Evolutionary conservation across 202 grass and related monocot genomes (phyloP).

Genomic region (Brachypodium distachyon): DNA sequence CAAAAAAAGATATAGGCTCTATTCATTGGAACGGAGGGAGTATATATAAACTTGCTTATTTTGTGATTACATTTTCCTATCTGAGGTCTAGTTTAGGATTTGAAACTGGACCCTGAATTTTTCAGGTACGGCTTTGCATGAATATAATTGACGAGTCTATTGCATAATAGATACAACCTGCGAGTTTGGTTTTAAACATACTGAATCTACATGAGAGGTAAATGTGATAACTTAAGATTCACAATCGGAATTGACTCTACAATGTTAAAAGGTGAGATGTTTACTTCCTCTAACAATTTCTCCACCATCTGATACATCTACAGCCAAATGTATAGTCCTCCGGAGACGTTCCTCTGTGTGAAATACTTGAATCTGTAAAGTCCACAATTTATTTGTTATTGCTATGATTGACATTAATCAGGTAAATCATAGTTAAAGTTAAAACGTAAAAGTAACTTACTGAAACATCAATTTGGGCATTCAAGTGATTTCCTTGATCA

Average conservation of each 20-base stretch:
- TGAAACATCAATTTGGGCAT: not conserved
- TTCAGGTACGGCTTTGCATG: too few species aligned
- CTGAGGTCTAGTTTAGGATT: too few species aligned
- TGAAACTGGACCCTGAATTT: too few species aligned
- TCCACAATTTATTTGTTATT: not conserved
- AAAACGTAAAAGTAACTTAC: not conserved
- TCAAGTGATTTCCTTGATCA: not conserved
- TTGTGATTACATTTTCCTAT: too few species aligned
- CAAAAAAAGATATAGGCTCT: too few species aligned
- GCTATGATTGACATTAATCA: not conserved
- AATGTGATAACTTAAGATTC: not conserved
- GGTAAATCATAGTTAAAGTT: not conserved
- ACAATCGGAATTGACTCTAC: too few species aligned
- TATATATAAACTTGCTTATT: too few species aligned
- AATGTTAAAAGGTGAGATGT: too few species aligned
- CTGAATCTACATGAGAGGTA: not conserved
- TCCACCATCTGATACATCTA: not conserved
- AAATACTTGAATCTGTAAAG: not conserved
- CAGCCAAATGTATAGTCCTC: not conserved
- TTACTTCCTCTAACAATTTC: too few species aligned
- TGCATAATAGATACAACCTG: not conserved
- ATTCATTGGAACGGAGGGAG: too few species aligned
- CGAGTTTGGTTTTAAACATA: not conserved
- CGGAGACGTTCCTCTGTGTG: not conserved
- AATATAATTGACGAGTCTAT: too few species aligned